Evolutionary conservation across 208 protist species (phyloP).

Genomic region (Leishmania lainsoni): DNA sequence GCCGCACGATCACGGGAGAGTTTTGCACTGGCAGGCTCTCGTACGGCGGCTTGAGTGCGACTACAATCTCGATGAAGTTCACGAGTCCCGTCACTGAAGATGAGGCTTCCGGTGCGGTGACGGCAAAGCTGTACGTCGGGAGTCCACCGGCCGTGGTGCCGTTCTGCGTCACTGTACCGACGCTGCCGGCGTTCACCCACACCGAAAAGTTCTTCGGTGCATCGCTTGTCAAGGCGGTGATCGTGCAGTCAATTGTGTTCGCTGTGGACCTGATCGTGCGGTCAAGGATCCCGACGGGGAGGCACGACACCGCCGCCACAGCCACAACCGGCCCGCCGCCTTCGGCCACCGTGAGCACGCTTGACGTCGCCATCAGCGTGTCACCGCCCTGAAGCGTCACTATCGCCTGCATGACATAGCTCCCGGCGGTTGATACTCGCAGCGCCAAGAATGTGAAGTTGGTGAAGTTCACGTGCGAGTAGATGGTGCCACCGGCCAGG

Average conservation of each 20-base stretch:
- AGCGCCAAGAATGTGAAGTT: conserved; percentile 67
- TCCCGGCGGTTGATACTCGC: conserved; percentile 48
- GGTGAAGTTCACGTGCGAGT: conserved; percentile 40
- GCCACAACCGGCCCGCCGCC: conserved; percentile 9
- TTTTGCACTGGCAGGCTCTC: conserved; percentile 56
- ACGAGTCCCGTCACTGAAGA: conserved; percentile 8
- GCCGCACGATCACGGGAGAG: conserved; percentile 65
- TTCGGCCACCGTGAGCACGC: conserved; percentile 41
- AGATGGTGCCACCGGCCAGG: conserved; percentile 45
- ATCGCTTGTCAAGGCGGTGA: conserved; percentile 31
- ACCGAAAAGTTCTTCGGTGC: conserved; percentile 55
- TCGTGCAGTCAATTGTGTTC: conserved; percentile 41
- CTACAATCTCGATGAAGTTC: conserved; percentile 65
- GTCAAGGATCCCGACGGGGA: conserved; percentile 55
- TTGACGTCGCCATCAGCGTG: conserved; percentile 44
- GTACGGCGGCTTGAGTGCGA: conserved; percentile 41
- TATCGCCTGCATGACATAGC: conserved; percentile 61
- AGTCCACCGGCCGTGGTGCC: conserved; percentile 30
- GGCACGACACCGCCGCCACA: conserved; percentile 53
- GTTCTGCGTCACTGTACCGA: conserved; percentile 32
- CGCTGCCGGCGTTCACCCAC: conserved; percentile 52
- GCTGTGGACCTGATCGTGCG: conserved; percentile 8
- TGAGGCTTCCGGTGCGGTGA: conserved; percentile 41
- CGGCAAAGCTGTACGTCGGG: conserved; percentile 65
- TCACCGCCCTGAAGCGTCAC: conserved; percentile 56